Conservation (phyloP, 345 rosid genomes). For the Salix udensis region DNA sequence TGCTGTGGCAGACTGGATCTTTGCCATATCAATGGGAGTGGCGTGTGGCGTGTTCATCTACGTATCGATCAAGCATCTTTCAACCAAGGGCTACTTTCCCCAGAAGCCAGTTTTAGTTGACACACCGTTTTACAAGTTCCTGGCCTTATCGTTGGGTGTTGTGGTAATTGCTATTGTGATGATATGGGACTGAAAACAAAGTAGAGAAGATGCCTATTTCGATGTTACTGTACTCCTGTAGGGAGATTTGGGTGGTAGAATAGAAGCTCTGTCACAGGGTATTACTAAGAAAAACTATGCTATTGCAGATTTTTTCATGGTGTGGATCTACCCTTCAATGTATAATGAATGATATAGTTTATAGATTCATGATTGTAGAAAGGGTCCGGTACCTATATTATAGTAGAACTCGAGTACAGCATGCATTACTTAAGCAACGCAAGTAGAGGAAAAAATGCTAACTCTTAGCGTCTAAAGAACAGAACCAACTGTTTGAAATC, state of each 20-base stretch:
- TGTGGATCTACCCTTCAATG: no score
- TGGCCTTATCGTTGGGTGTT: conserved; percentile 57
- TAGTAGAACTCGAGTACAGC: no score
- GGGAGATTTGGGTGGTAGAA: no score
- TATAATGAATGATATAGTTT: no score
- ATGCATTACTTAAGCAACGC: no score
- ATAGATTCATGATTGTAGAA: no score
- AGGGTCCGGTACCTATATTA: no score
- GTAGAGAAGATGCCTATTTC: not conserved
- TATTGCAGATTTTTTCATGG: no score
- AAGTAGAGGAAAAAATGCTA: not conserved
- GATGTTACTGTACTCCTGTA: not conserved
- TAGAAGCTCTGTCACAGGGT: not conserved
- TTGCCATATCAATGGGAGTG: conserved; percentile 68
- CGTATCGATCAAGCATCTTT: conserved; percentile 66
- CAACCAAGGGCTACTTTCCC: conserved; percentile 58
- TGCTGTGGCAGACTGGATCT: conserved; percentile 65
- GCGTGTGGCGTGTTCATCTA: conserved; percentile 79
- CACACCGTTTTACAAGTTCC: conserved; percentile 45
- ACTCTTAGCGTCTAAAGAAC: no score
- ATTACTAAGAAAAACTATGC: not conserved
- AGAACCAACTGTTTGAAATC: not conserved
- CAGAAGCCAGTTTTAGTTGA: conserved; percentile 25
- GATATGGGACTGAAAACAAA: conserved; percentile 58
- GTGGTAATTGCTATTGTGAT: conserved; percentile 63